Base-by-base conservation (phyloP, 306 rosid species). In the Cicer judaicum region DNA sequence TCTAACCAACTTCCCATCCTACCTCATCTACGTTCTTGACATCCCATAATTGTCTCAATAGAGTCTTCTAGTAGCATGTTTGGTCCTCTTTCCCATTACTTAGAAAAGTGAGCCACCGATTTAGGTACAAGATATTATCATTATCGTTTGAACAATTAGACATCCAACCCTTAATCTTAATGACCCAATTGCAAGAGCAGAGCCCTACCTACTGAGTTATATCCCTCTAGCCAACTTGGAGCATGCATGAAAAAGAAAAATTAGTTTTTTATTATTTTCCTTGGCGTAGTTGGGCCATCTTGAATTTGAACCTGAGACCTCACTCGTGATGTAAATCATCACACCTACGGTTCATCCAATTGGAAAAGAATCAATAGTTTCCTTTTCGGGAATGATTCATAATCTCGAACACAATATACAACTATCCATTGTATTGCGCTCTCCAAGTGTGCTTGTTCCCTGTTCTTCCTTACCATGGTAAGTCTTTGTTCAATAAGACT, bases 11-110 rank as follows among this genome's bases (percentile, higher is more conserved):
- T 46, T 0, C 56, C 8, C 21, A 14, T n/a, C 19, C 19, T 50
- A 50, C 56, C 56, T 50, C 56, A 6, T 50, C 19, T 50, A 14
- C 56, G 9, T 46, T 46, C 4, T 50, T 50, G 0, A 50, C 56
- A 5, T 6, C 8, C 56, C 55, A 49, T 49, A 16, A n/a, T 63
- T 64, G 29, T 50, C 64, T 11, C 12, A 47, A 2, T 38, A 49
- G 64, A 38, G 14, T 63, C 41, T 74, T 74, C 38, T 7, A 47
- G 11, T 74, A 64, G 42, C 49, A 62, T 63, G 14, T 50, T 49
- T 1, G 16, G 36, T 50, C 70, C 60, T 47, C 49, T 50, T 50
- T 50, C 9, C 7, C 10, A 52, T 52, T 52, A 52, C 19, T 6
- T 52, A n/a, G 24, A 14, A 52, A 52, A 52, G 15, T 52, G 24